Conservation (phyloP, 1,284 basidiomycete species). For the Kwoniella shivajii region DNA sequence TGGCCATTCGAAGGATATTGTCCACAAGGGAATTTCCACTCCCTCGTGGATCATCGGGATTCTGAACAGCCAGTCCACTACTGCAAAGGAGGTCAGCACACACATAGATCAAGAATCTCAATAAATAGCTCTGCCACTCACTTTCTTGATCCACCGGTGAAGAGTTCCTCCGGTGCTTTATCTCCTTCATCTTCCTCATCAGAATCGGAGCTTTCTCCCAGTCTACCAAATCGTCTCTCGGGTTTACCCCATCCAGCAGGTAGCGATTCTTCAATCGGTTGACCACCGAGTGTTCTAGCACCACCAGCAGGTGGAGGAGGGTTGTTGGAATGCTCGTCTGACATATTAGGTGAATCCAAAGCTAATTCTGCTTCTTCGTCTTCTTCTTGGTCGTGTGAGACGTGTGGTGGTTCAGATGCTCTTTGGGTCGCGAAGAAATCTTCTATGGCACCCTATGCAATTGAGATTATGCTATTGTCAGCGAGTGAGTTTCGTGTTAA, state of each 20-base stretch:
- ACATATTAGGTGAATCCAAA: conserved; percentile 9
- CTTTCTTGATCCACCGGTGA: conserved; percentile 84
- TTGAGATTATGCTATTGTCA: not conserved
- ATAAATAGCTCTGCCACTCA: conserved; percentile 41
- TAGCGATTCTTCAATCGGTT: conserved; percentile 29
- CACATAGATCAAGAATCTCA: not conserved
- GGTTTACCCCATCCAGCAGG: conserved; percentile 48
- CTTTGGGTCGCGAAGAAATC: conserved; percentile 49
- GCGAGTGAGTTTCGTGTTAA: not conserved
- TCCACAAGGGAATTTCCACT: conserved; percentile 63
- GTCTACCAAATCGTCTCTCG: conserved; percentile 25
- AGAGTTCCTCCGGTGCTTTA: conserved; percentile 51
- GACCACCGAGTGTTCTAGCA: conserved; percentile 37
- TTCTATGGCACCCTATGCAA: conserved; percentile 46
- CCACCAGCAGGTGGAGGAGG: conserved; percentile 17
- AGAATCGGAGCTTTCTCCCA: conserved; percentile 28
- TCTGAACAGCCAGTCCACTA: conserved; percentile 88
- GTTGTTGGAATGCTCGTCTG: not conserved
- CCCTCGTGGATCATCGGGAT: conserved; percentile 63
- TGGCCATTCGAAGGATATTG: conserved; percentile 78
- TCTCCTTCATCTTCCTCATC: conserved; percentile 28
- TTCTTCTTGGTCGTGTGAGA: conserved; percentile 1
- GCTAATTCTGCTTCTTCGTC: conserved; percentile 24
- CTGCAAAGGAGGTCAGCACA: not conserved
- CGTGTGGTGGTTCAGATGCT: conserved; percentile 15